Percentiles rank a stretch among this genome's conserved stretches.
Evolutionary conservation across 352 stramenopile species (phyloP).

Genomic region (Globisporangium splendens): DNA sequence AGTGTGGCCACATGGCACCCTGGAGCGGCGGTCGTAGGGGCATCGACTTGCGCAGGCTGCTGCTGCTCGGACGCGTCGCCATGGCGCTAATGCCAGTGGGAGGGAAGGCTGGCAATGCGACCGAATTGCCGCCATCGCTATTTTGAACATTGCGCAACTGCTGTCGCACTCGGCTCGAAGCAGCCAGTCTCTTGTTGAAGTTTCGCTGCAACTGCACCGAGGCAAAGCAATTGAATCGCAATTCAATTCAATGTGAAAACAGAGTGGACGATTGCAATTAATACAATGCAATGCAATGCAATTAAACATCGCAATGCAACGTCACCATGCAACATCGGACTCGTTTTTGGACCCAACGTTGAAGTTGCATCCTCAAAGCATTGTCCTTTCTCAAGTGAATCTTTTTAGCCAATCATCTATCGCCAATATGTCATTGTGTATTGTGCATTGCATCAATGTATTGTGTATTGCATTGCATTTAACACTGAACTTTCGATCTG

Average conservation of each 20-base stretch:
- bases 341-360: not conserved
- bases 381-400: not conserved
- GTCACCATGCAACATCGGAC: too few species aligned
- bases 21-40: slow-evolving; percentile 22
- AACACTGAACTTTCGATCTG: not conserved
- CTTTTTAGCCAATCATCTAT: not conserved
- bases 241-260: too few species aligned
- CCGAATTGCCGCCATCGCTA: too few species aligned
- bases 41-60: slow-evolving; percentile 1
- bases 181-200: too few species aligned
- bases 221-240: too few species aligned
- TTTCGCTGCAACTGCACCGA: too few species aligned
- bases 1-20: slow-evolving; percentile 34
- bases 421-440: too few species aligned
- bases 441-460: not conserved
- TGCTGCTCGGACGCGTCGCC: slow-evolving; percentile 5
- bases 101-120: too few species aligned
- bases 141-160: too few species aligned
- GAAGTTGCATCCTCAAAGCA: not conserved
- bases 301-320: too few species aligned
- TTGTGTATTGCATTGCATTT: not conserved
- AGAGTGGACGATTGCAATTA: too few species aligned
- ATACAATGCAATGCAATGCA: not conserved
- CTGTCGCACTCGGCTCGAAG: too few species aligned
- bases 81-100: not conserved